Base-by-base conservation (phyloP, 768 basidiomycete genomes). In the Podaxis mareebaensis region DNA sequence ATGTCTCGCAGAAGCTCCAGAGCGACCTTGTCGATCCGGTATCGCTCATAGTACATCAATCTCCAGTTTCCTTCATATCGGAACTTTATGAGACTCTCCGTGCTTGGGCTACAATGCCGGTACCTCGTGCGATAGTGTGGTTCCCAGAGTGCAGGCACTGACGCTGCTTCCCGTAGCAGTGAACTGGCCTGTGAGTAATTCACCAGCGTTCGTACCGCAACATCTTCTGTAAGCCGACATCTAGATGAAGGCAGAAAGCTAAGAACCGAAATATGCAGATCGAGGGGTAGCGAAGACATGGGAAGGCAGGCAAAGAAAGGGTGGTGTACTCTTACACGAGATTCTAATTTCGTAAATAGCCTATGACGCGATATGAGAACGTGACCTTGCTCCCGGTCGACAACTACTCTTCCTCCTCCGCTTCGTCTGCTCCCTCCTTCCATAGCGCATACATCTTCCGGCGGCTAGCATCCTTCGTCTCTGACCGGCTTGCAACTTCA, bases 361-460 rank as follows among this genome's bases (percentile, higher is more conserved):
- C 20, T 20, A 63, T 56, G 11, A 62, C 39, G 46, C 44, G 22
- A 60, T 53, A 22, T 51, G 48, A 17, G 44, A 60, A 55, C 58
- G 61, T 62, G 44, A 62, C 24, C 42, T 30, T 12, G 6, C 44
- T 36, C 51, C 30, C 48, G 46, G 49, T 58, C 49, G 57, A 56
- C 44, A 42, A 39, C 51, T 69, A 65, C 39, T 73, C 71, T 30
- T 70, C 72, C 24, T 61, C 67, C 58, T 74, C 72, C 51, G 69
- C 71, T 20, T 83, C 85, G 24, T 84, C 84, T 39, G 78, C 81
- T 53, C 77, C 79, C 38, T 83, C 84, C 74, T 88, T 90, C 86
- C 92, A 96, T 28, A 95, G 74, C 4, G 81, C 81, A 72, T 95
- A 96, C 76, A 98, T 82, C 78, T 85, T 57, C 53, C 61, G 61